These are phyloP conservation scores for Neurospora sp. DNA, from an alignment of 495 filamentous ascomycete species.

Conservation along the genomic window DNA sequence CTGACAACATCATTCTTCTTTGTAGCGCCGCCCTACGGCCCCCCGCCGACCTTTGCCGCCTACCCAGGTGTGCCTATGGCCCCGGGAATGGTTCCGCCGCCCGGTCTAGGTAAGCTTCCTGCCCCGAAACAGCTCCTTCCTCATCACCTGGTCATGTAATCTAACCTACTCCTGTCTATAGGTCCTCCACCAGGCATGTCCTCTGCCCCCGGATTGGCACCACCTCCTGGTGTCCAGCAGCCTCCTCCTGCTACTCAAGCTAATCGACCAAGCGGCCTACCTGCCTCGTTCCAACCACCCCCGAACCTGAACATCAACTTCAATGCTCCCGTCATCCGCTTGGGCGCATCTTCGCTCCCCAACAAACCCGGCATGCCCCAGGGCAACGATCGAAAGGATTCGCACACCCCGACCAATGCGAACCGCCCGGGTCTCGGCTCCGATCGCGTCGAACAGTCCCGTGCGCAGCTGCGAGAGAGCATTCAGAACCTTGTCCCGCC, in stretches of 20 bases:
- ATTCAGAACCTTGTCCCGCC: conserved; percentile 75
- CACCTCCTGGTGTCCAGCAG: conserved; percentile 73
- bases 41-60: conserved; percentile 59
- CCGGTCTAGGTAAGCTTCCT: conserved; percentile 67
- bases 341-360: conserved; percentile 61
- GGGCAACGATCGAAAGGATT: conserved; percentile 36
- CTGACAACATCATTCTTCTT: conserved; percentile 3
- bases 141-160: background rate
- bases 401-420: conserved; percentile 31
- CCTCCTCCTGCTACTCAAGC: conserved; percentile 51
- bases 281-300: conserved; percentile 79
- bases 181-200: conserved; percentile 63
- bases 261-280: conserved; percentile 69
- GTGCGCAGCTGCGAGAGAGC: conserved; percentile 59
- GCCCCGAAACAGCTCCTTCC: conserved; percentile 3
- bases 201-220: conserved; percentile 66
- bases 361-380: conserved; percentile 46
- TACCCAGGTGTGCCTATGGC: conserved; percentile 56
- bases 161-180: conserved; percentile 13
- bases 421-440: conserved; percentile 59
- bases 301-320: conserved; percentile 97
- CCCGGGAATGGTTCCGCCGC: conserved; percentile 63
- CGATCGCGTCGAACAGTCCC: conserved; percentile 53
- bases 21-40: conserved; percentile 50
- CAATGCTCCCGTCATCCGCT: conserved; percentile 88